Evolutionary conservation across 805 yeast genomes (phyloP).

Genomic region (Teunomyces stri): DNA sequence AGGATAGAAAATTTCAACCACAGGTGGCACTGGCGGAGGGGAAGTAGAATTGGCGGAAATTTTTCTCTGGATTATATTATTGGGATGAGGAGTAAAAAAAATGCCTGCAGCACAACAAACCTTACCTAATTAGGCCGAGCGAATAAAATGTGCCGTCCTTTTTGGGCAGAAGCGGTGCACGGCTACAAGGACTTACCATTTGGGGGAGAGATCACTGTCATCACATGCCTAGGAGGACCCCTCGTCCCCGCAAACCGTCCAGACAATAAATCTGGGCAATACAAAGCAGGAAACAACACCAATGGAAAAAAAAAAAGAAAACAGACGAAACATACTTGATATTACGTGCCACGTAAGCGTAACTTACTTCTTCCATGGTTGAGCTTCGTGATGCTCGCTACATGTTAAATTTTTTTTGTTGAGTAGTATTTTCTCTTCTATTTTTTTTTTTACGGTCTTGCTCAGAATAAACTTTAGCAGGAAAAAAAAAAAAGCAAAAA

Average conservation of each 20-base stretch:
- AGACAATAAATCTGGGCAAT: too few species aligned
- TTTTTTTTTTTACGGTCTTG: neutral
- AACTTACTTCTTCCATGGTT: too few species aligned
- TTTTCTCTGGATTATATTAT: neutral
- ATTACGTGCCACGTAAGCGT: neutral
- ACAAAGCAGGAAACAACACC: too few species aligned
- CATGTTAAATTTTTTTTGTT: neutral
- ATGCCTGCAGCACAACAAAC: neutral
- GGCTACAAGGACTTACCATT: neutral
- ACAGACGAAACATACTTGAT: too few species aligned
- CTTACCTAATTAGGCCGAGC: neutral
- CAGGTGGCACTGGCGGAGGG: neutral
- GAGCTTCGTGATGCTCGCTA: too few species aligned
- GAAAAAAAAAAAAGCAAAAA: neutral
- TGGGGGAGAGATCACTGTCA: neutral
- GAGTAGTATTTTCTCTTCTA: neutral
- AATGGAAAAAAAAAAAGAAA: too few species aligned
- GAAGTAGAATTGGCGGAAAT: neutral
- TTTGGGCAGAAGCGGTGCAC: neutral
- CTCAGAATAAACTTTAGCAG: neutral
- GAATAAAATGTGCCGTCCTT: neutral
- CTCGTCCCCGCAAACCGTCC: too few species aligned
- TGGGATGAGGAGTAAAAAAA: conserved; percentile 2
- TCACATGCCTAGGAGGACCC: neutral
- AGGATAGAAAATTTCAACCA: neutral